Percentiles rank a stretch among this genome's conserved stretches.
Evolutionary conservation across 2,329 filamentous ascomycete genomes (phyloP).

Genomic region (Beauveria sp.): DNA sequence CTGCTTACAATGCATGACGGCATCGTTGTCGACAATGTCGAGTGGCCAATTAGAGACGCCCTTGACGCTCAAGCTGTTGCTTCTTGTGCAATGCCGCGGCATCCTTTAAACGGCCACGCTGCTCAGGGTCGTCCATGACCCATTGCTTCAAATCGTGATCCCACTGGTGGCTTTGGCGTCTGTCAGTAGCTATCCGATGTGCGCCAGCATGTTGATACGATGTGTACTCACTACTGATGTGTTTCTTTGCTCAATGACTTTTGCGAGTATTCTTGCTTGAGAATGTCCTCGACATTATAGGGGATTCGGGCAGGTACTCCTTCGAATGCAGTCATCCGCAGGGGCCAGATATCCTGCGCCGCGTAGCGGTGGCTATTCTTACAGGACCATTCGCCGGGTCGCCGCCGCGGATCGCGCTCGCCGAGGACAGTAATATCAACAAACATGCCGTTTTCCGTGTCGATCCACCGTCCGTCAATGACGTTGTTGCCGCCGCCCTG

Average conservation of each 20-base stretch:
- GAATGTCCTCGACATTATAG: constrained; percentile 57
- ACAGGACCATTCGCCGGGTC: constrained; percentile 66
- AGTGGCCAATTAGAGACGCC: neutral
- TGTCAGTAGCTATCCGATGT: constrained; percentile 1
- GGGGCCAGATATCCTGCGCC: constrained; percentile 65
- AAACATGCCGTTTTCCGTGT: constrained; percentile 66
- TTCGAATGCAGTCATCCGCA: constrained; percentile 68
- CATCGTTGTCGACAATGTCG: neutral
- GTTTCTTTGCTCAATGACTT: constrained; percentile 53
- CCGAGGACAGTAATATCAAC: constrained; percentile 75
- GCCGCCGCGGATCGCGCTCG: constrained; percentile 49
- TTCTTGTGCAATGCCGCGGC: constrained; percentile 7
- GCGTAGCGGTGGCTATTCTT: constrained; percentile 72
- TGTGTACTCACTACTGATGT: constrained; percentile 49
- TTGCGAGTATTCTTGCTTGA: constrained; percentile 58
- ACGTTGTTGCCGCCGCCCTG: constrained; percentile 59
- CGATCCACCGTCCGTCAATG: constrained; percentile 80
- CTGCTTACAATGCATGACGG: neutral
- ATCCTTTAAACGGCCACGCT: constrained; percentile 18
- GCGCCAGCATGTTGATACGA: no score
- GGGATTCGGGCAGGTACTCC: constrained; percentile 64
- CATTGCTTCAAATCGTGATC: constrained; percentile 50
- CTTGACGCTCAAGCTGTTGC: constrained; percentile 3
- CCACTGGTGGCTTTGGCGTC: constrained; percentile 50
- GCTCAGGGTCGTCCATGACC: constrained; percentile 37